phyloP scores from a whole-genome alignment of 108 stramenopile genomes.

The Stephanodiscus minutulus region DNA sequence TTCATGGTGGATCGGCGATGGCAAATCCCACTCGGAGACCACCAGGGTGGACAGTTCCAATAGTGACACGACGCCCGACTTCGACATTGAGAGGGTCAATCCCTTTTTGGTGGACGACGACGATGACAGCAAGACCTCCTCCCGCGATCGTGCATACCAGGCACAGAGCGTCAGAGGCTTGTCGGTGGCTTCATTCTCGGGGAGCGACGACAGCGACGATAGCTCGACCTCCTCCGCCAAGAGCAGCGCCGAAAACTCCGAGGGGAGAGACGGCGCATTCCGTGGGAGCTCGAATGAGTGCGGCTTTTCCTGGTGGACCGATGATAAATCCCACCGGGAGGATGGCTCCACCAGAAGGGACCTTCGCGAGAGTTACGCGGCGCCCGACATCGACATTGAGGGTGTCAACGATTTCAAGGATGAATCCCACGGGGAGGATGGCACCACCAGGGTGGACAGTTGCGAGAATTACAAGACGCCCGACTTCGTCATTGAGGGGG shows the following conservation, averaged over 20 bases:
- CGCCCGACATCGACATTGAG: constrained; percentile 5
- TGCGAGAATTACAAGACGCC: background rate
- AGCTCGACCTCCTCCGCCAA: background rate
- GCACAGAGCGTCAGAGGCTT: constrained; percentile 4
- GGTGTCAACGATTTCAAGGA: constrained; percentile 8
- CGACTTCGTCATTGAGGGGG: constrained; percentile 1
- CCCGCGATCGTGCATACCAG: background rate
- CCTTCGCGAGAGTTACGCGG: background rate
- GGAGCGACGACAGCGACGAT: background rate
- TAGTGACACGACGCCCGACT: background rate
- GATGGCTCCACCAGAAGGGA: constrained; percentile 2
- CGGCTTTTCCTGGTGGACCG: no score
- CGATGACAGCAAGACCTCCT: background rate
- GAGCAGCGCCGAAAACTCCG: no score
- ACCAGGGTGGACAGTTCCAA: background rate
- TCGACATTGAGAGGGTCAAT: constrained; percentile 12
- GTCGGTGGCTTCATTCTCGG: constrained; percentile 16
- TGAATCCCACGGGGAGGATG: background rate
- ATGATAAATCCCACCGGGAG: no score
- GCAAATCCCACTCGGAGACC: no score
- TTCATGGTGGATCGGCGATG: no score
- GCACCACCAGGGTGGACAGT: background rate
- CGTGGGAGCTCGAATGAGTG: background rate
- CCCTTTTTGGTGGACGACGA: background rate
- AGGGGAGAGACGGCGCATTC: no score